These are phyloP conservation scores for Hemisphaericaspora lyxosophila DNA, from an alignment of 1,139 yeast genomes.

Conservation along the genomic window DNA sequence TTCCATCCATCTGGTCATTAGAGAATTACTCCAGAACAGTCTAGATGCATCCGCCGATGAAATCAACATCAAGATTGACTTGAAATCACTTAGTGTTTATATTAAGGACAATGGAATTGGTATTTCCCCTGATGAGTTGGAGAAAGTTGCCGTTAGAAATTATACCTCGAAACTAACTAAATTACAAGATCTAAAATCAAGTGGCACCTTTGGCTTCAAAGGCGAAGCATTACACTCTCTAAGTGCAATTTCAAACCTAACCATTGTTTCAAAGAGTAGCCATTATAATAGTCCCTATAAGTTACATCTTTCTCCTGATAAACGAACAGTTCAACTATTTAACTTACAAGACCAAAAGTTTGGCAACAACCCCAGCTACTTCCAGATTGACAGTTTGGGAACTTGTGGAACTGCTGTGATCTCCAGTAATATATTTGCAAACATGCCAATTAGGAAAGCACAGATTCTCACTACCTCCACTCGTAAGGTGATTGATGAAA, in stretches of 20 bases:
- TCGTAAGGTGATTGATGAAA: conserved; percentile 23
- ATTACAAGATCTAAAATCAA: conserved; percentile 48
- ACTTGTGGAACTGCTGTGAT: conserved; percentile 52
- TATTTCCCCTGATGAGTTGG: conserved; percentile 56
- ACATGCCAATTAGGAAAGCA: conserved; percentile 57
- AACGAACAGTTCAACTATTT: conserved; percentile 4
- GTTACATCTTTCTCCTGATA: conserved; percentile 1
- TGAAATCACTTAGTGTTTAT: conserved; percentile 56
- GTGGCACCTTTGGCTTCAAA: conserved; percentile 70
- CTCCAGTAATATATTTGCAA: conserved; percentile 50
- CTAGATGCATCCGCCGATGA: conserved; percentile 69
- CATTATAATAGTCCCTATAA: conserved; percentile 7
- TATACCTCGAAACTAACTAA: conserved; percentile 67
- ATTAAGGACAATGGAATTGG: conserved; percentile 82
- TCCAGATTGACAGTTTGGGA: conserved; percentile 5
- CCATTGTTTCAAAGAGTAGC: conserved; percentile 34
- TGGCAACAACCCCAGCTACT: conserved; percentile 4
- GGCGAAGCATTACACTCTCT: conserved; percentile 82
- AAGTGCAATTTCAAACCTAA: conserved; percentile 29
- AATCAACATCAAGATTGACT: conserved; percentile 65
- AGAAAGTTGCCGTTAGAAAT: conserved; percentile 60
- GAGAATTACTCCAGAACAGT: conserved; percentile 77
- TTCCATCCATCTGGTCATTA: conserved; percentile 45
- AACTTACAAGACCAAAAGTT: background rate
- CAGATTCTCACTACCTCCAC: conserved; percentile 24